Evolutionary conservation across 1,284 basidiomycete species (phyloP).

Genomic region (Calocybe gambosa): DNA sequence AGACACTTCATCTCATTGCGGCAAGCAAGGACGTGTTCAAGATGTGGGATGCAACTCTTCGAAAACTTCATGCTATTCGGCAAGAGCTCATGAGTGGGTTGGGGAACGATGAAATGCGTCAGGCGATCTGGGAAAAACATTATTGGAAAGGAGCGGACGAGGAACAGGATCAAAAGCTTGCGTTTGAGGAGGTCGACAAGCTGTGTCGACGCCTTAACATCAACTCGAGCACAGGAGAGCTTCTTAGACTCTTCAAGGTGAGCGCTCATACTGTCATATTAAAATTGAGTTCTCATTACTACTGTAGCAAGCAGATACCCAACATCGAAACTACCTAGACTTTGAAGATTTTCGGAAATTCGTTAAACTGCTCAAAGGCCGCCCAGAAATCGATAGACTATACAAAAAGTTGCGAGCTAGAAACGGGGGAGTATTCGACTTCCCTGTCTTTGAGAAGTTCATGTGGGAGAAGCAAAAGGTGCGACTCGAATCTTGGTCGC

Average conservation of each 20-base stretch:
- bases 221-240: conserved; percentile 55
- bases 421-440: conserved; percentile 42
- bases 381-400: conserved; percentile 74
- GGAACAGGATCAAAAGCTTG: conserved; percentile 57
- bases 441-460: conserved; percentile 56
- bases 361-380: conserved; percentile 77
- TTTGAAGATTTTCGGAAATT: conserved; percentile 83
- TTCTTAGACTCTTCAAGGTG: conserved; percentile 65
- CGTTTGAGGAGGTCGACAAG: conserved; percentile 69
- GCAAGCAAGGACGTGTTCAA: conserved; percentile 63
- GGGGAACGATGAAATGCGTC: conserved; percentile 57
- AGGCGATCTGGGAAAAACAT: conserved; percentile 76
- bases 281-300: conserved; percentile 5
- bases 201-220: conserved; percentile 77
- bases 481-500: conserved; percentile 8
- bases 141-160: conserved; percentile 75
- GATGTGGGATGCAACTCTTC: conserved; percentile 62
- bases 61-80: conserved; percentile 46
- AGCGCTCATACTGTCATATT: not conserved
- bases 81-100: conserved; percentile 64
- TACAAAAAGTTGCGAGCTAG: conserved; percentile 48
- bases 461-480: conserved; percentile 68
- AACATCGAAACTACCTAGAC: conserved; percentile 67
- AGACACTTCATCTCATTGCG: conserved; percentile 87
- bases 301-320: conserved; percentile 61